Evolutionary conservation across 164 flowering plant species (phyloP).

Genomic region (Cinnamomum chago): DNA sequence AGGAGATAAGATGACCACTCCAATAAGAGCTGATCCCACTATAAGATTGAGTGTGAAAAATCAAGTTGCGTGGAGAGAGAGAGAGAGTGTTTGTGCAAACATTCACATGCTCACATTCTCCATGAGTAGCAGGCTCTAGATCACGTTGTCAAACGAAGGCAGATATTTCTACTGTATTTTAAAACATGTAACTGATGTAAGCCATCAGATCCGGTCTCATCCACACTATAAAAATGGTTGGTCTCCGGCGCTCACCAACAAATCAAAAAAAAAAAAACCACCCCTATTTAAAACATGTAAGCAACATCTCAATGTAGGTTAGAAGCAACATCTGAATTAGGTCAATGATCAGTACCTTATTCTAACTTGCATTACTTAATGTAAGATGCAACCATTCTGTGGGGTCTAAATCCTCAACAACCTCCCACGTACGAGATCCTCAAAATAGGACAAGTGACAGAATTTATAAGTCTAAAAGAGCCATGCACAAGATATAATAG

Average conservation of each 20-base stretch:
- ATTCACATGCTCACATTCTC: not conserved
- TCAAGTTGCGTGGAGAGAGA: too few species aligned
- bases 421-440: too few species aligned
- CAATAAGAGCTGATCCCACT: too few species aligned
- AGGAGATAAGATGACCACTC: too few species aligned
- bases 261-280: not conserved
- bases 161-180: not conserved
- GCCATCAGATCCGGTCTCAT: not conserved
- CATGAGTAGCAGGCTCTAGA: not conserved
- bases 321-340: not conserved
- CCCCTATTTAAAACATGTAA: not conserved
- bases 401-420: not conserved
- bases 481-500: too few species aligned
- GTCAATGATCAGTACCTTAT: conserved; percentile 14
- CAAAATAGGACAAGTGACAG: too few species aligned
- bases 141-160: not conserved
- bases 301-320: not conserved
- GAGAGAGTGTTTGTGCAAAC: not conserved
- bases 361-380: conserved; percentile 1
- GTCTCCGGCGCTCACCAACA: not conserved
- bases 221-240: not conserved
- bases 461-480: too few species aligned
- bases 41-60: too few species aligned
- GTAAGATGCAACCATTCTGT: not conserved
- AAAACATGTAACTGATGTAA: not conserved